phyloP scores from a whole-genome alignment of 208 protist species.

The Phytomonas serpens region DNA sequence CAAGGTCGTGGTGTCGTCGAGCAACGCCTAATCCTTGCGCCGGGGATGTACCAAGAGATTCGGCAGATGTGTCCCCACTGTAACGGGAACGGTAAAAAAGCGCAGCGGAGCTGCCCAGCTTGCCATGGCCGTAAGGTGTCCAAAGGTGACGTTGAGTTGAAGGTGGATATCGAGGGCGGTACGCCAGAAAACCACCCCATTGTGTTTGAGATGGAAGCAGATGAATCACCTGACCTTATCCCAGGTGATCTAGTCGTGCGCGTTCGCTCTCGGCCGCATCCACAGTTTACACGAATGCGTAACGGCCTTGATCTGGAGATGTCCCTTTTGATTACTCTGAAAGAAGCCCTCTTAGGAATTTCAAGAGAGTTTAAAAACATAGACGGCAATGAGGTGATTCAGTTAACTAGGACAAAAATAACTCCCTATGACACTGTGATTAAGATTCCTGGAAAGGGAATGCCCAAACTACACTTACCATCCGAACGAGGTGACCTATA shows the following conservation, averaged over 20 bases:
- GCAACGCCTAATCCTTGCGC: slow-evolving; percentile 60
- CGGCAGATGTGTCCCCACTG: slow-evolving; percentile 80
- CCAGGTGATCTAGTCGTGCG: slow-evolving; percentile 76
- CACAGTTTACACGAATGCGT: slow-evolving; percentile 59
- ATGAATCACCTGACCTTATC: slow-evolving; percentile 64
- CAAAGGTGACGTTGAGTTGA: slow-evolving; percentile 25
- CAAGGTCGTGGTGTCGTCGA: slow-evolving; percentile 46
- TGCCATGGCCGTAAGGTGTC: slow-evolving; percentile 75
- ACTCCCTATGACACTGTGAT: slow-evolving; percentile 68
- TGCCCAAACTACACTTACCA: slow-evolving; percentile 81
- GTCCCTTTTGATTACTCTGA: slow-evolving; percentile 64
- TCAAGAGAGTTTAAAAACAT: slow-evolving; percentile 71
- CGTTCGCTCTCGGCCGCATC: slow-evolving; percentile 46
- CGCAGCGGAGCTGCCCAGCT: slow-evolving; percentile 54
- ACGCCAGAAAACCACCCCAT: slow-evolving; percentile 54
- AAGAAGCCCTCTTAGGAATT: slow-evolving; percentile 89
- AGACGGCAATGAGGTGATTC: slow-evolving; percentile 57
- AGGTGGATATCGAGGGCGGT: slow-evolving; percentile 67
- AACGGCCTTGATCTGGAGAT: slow-evolving; percentile 81
- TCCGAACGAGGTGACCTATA: slow-evolving; percentile 88
- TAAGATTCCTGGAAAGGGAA: slow-evolving; percentile 79
- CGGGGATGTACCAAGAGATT: slow-evolving; percentile 68
- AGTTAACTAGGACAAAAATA: slow-evolving; percentile 21
- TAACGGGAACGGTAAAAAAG: slow-evolving; percentile 68
- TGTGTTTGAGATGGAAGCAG: slow-evolving; percentile 81